Base-by-base conservation (phyloP, 1,139 yeast species). In the Debaryomycetaceae sp. region DNA sequence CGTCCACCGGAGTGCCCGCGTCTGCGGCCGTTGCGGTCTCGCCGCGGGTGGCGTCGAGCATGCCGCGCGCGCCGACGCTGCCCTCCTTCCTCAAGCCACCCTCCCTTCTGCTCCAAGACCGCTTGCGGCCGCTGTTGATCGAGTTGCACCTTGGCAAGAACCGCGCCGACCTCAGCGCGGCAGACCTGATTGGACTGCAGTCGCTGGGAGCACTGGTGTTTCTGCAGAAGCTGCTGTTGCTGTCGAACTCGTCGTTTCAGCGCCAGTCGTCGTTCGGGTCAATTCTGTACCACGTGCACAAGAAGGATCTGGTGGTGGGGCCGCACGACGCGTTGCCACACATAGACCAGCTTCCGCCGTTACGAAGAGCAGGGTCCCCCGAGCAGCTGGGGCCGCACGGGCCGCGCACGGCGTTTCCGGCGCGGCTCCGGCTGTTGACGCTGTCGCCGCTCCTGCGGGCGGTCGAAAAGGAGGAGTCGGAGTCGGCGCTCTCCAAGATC, bases 91-190 rank as follows among this genome's bases (percentile, higher is more conserved):
- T 13, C 16, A 49, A 44, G 32, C 51, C 45, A 30, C 51, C 56
- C 2, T 47, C 53, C 14, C 34, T 45, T 27, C 41, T 51, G 8
- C 28, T 51, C 18, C 56, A 50, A 14, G 66, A 65, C 19, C 50
- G 54, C 27, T 42, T 68, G 28, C 53, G 75, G 31, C 73, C 74
- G 0, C 65, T 73, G 2, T 49, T 69, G 25, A 45, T 63, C 23
- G 75, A 69, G 39, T 43, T 65, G 24, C 66, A 67, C 38, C 41
- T 42, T 26, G 49, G 49, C 9, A 30, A 35, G 22, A 36, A 27
- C 11, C 12, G 16, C 4, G 23, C 14, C 10, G 29, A 16, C 7
- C 5, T 27, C 8, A 27, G 22, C 21, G 23, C 21, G n/a, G 22
- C 14, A 16, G 29, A 21, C 18, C 55, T 63, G 12, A 47, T 56